These are phyloP conservation scores for Fraxinus quadrangulata DNA, from an alignment of 257 asterid species.

Conservation along the genomic window DNA sequence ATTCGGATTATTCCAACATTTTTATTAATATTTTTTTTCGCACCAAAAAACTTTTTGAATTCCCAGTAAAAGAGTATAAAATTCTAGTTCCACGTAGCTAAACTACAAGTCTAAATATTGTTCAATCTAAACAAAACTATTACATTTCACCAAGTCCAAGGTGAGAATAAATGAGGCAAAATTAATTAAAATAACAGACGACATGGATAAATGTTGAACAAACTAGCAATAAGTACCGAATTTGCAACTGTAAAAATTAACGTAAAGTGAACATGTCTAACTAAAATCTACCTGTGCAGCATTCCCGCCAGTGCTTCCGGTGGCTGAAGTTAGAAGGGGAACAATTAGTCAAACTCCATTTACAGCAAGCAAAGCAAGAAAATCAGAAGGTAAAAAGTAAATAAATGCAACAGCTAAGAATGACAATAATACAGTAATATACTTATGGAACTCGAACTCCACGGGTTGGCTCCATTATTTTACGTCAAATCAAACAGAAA, in stretches of 20 bases:
- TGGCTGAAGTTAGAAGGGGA: constrained; percentile 21
- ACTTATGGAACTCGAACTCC: background rate
- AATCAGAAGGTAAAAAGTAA: background rate
- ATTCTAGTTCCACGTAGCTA: background rate
- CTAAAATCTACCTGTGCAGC: constrained; percentile 44
- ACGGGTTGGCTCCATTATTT: background rate
- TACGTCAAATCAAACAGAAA: background rate
- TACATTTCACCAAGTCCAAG: background rate
- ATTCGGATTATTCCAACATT: no score
- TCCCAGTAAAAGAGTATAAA: background rate
- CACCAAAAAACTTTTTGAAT: no score
- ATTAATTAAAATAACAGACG: background rate
- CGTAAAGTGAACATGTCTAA: background rate
- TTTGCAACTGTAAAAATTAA: background rate
- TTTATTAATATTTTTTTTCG: no score
- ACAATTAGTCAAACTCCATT: constrained; percentile 23
- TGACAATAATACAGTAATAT: background rate
- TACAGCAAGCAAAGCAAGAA: background rate
- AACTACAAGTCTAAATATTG: background rate
- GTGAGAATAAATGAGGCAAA: background rate
- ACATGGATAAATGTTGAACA: background rate
- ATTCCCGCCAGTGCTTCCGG: constrained; percentile 49
- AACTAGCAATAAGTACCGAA: background rate
- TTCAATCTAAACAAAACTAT: background rate
- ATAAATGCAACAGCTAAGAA: background rate